Evolutionary conservation across 768 basidiomycete genomes (phyloP).

Genomic region (Termitomyces sp.): DNA sequence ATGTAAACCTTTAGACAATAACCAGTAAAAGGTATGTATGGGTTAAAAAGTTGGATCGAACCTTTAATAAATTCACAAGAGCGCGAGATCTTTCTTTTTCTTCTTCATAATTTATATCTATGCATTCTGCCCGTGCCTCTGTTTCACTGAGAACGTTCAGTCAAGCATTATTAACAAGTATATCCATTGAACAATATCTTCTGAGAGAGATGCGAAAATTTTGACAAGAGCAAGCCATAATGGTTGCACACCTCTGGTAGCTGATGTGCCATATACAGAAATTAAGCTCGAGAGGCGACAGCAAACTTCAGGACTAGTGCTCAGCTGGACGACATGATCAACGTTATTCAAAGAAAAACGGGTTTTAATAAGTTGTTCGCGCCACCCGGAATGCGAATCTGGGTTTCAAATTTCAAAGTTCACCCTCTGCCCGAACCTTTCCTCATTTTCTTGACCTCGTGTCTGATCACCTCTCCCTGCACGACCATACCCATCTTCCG

Average conservation of each 20-base stretch:
- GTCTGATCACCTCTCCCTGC: constrained; percentile 37
- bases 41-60: neutral
- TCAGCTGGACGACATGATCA: neutral
- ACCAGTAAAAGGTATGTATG: no score
- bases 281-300: neutral
- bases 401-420: constrained; percentile 36
- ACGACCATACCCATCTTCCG: constrained; percentile 32
- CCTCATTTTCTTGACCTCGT: constrained; percentile 41
- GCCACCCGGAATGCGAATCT: constrained; percentile 35
- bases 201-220: neutral
- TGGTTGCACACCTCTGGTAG: neutral
- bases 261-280: neutral
- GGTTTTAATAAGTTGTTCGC: constrained; percentile 8
- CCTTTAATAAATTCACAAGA: neutral
- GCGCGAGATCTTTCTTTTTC: neutral
- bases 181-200: neutral
- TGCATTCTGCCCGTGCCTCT: neutral
- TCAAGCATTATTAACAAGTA: neutral
- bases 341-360: constrained; percentile 4
- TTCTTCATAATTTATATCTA: neutral
- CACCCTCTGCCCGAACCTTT: constrained; percentile 32
- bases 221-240: neutral
- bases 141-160: neutral
- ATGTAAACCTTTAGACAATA: constrained; percentile 10
- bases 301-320: neutral